Percentiles rank a stretch among this genome's conserved stretches.
Conservation (phyloP, 2,329 filamentous ascomycete species). For the Venturia pyrina region DNA sequence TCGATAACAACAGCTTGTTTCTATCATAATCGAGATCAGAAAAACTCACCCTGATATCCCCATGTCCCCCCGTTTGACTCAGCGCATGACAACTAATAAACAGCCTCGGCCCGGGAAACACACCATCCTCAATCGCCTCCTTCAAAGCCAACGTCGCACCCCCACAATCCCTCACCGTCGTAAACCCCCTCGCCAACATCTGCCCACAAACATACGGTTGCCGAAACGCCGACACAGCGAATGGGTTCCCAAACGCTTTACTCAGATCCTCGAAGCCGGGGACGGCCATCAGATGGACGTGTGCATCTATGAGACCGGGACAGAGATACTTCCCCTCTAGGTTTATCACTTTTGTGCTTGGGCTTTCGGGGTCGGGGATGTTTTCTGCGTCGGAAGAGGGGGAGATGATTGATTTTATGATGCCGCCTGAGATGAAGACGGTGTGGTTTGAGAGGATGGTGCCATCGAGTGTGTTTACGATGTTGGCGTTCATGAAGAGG, state of each 20-base stretch:
- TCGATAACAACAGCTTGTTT: neutral
- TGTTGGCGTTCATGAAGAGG: conserved; percentile 34
- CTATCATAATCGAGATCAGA: too few species aligned
- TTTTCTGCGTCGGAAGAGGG: neutral
- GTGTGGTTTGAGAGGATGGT: conserved; percentile 12
- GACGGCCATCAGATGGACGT: conserved; percentile 17
- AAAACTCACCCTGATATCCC: conserved; percentile 14
- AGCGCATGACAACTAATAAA: conserved; percentile 46
- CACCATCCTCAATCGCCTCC: conserved; percentile 46
- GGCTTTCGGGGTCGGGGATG: too few species aligned
- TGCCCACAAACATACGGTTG: conserved; percentile 39
- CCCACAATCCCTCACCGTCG: conserved; percentile 47
- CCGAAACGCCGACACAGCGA: conserved; percentile 31
- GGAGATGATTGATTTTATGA: conserved; percentile 10
- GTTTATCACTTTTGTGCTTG: conserved; percentile 25
- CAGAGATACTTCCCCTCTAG: conserved; percentile 36
- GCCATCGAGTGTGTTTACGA: conserved; percentile 33
- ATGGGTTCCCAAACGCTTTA: conserved; percentile 23
- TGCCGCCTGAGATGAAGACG: conserved; percentile 15
- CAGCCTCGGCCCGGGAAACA: conserved; percentile 45
- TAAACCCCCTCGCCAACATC: conserved; percentile 49
- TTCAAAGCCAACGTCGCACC: conserved; percentile 46
- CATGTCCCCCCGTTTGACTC: conserved; percentile 46
- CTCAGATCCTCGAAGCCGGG: conserved; percentile 15
- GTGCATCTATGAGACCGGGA: conserved; percentile 42